Conservation (phyloP, 2,329 filamentous ascomycete genomes). For the Lachnellula hyalina region DNA sequence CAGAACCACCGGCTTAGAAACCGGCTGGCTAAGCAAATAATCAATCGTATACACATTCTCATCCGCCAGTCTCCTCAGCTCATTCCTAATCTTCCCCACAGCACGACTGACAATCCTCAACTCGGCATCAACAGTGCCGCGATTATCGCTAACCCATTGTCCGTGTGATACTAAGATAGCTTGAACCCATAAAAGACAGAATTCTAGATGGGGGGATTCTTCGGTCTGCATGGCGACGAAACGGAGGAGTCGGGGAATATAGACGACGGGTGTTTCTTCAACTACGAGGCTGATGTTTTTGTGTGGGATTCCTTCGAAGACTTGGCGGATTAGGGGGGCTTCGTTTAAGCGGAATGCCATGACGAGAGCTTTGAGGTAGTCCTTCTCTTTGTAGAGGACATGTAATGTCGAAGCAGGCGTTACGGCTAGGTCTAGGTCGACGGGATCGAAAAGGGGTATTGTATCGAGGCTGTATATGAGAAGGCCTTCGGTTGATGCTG, state of each 20-base stretch:
- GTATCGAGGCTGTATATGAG: constrained; percentile 90
- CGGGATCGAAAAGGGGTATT: constrained; percentile 83
- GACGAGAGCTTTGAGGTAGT: constrained; percentile 86
- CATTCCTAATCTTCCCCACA: constrained; percentile 72
- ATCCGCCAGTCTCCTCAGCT: constrained; percentile 77
- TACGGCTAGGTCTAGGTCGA: constrained; percentile 90
- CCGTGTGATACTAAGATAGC: constrained; percentile 77
- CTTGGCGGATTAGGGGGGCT: constrained; percentile 69
- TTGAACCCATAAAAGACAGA: constrained; percentile 90
- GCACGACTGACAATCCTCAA: constrained; percentile 77
- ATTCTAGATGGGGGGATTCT: constrained; percentile 87
- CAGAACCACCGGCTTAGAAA: constrained; percentile 21
- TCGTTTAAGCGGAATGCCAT: constrained; percentile 98
- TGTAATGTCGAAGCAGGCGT: constrained; percentile 79
- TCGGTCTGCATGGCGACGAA: constrained; percentile 87
- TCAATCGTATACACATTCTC: constrained; percentile 87
- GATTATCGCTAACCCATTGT: constrained; percentile 74
- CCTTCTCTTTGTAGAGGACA: constrained; percentile 60
- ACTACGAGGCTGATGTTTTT: constrained; percentile 73
- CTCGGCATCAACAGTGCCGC: constrained; percentile 76
- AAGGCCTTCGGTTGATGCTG: constrained; percentile 88
- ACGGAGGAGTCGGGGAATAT: constrained; percentile 76
- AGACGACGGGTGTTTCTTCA: constrained; percentile 73
- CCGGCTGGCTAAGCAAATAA: constrained; percentile 61
- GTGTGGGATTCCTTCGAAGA: constrained; percentile 79